A percentile compares a stretch with the other conserved stretches of the same genome.
These are phyloP conservation scores for Priceomyces medius DNA, from an alignment of 805 yeast genomes.

Conservation along the genomic window DNA sequence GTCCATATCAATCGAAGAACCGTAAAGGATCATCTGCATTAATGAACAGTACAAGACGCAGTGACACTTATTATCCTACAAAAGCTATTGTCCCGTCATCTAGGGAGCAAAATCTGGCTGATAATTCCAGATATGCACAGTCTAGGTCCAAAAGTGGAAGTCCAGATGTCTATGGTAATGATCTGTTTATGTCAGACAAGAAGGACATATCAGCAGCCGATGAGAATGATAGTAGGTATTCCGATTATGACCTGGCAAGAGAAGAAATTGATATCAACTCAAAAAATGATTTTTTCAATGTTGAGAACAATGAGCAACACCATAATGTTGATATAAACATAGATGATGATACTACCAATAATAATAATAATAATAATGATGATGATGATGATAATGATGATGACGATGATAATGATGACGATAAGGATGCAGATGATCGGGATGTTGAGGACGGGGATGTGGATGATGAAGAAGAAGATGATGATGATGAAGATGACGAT, in stretches of 20 bases:
- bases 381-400: slow-evolving; percentile 27
- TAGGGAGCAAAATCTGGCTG: slow-evolving; percentile 7
- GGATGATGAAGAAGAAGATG: slow-evolving; percentile 1
- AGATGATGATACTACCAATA: slow-evolving; percentile 18
- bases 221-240: slow-evolving; percentile 1
- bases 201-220: slow-evolving; percentile 5
- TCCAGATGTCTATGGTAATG: slow-evolving; percentile 3
- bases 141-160: slow-evolving; percentile 9
- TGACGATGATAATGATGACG: slow-evolving; percentile 27
- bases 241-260: slow-evolving; percentile 4
- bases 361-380: slow-evolving; percentile 20
- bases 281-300: slow-evolving; percentile 1
- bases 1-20: slow-evolving; percentile 20
- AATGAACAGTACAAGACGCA: slow-evolving; percentile 18
- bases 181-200: slow-evolving; percentile 2
- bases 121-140: slow-evolving; percentile 8
- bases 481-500: slow-evolving; percentile 46
- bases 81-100: slow-evolving; percentile 10
- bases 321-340: slow-evolving; percentile 1
- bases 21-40: slow-evolving; percentile 19
- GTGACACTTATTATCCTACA: slow-evolving; percentile 31
- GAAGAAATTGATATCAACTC: slow-evolving; percentile 3
- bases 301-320: background rate
- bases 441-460: slow-evolving; percentile 4
- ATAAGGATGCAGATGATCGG: slow-evolving; percentile 20